These are phyloP conservation scores for Geosmithia flava DNA, from an alignment of 2,329 filamentous ascomycete genomes.

Conservation along the genomic window DNA sequence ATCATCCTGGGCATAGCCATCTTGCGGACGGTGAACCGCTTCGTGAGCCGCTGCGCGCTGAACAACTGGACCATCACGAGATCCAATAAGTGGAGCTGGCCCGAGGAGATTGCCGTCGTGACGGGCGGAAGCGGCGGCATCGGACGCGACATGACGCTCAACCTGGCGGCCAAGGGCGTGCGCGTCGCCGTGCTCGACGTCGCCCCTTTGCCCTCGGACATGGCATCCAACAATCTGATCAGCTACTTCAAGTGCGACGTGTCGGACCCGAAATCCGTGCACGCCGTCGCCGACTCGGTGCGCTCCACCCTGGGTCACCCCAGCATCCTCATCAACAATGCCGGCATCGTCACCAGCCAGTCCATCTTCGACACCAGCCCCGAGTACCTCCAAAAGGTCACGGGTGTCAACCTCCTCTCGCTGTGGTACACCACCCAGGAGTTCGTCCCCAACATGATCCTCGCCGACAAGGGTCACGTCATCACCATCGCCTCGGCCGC, in stretches of 20 bases:
- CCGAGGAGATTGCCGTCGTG: slow-evolving; percentile 41
- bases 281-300: slow-evolving; percentile 33
- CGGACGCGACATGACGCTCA: slow-evolving; percentile 45
- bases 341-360: slow-evolving; percentile 44
- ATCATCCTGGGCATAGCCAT: slow-evolving; percentile 4
- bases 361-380: slow-evolving; percentile 42
- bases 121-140: slow-evolving; percentile 63
- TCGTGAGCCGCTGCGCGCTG: slow-evolving; percentile 5
- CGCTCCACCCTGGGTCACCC: slow-evolving; percentile 42
- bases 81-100: slow-evolving; percentile 8
- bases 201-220: slow-evolving; percentile 3
- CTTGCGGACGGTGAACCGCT: slow-evolving; percentile 5
- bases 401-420: slow-evolving; percentile 51
- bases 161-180: slow-evolving; percentile 45
- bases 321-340: slow-evolving; percentile 58
- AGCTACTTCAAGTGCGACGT: slow-evolving; percentile 57
- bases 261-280: slow-evolving; percentile 37
- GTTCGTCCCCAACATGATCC: slow-evolving; percentile 51
- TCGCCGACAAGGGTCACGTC: slow-evolving; percentile 53
- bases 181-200: slow-evolving; percentile 61
- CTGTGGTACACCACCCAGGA: slow-evolving; percentile 50
- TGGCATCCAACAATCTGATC: slow-evolving; percentile 26
- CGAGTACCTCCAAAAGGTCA: slow-evolving; percentile 44
- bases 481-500: slow-evolving; percentile 55
- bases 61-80: slow-evolving; percentile 5